phyloP scores from a whole-genome alignment of 2,329 filamentous ascomycete genomes.

The Xylaria sp. region DNA sequence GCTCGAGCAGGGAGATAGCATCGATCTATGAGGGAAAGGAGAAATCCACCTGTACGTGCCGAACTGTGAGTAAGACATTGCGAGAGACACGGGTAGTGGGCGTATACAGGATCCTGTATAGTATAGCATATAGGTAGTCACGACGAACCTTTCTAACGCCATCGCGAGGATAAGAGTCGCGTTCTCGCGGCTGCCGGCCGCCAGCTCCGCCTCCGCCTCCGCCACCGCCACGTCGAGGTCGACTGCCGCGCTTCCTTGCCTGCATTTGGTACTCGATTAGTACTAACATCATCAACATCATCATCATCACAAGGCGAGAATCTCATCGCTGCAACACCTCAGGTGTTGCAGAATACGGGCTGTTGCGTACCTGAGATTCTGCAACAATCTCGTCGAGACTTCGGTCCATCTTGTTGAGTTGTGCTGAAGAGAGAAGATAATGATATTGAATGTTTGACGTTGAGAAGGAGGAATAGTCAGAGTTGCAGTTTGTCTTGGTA shows the following conservation, averaged over 20 bases:
- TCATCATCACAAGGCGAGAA: not conserved
- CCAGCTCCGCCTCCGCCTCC: conserved; percentile 29
- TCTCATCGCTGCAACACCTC: not conserved
- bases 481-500: conserved; percentile 3
- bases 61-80: conserved; percentile 36
- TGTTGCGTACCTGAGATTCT: conserved; percentile 48
- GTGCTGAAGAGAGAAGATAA: not conserved
- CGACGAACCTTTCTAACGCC: conserved; percentile 85
- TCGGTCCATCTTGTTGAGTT: conserved; percentile 46
- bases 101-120: not conserved
- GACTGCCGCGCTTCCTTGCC: conserved; percentile 43
- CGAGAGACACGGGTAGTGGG: not conserved
- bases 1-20: conserved; percentile 45
- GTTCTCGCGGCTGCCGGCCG: conserved; percentile 48
- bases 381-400: conserved; percentile 53
- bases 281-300: conserved; percentile 11
- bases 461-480: conserved; percentile 11
- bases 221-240: conserved; percentile 46
- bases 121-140: conserved; percentile 17
- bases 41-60: conserved; percentile 48
- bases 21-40: conserved; percentile 50
- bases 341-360: not conserved
- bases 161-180: conserved; percentile 74
- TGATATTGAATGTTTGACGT: not conserved
- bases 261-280: conserved; percentile 4